Percentiles rank a stretch among this genome's conserved stretches.
Evolutionary conservation across 2,329 filamentous ascomycete genomes (phyloP).

Genomic region (Colletotrichum siamense): DNA sequence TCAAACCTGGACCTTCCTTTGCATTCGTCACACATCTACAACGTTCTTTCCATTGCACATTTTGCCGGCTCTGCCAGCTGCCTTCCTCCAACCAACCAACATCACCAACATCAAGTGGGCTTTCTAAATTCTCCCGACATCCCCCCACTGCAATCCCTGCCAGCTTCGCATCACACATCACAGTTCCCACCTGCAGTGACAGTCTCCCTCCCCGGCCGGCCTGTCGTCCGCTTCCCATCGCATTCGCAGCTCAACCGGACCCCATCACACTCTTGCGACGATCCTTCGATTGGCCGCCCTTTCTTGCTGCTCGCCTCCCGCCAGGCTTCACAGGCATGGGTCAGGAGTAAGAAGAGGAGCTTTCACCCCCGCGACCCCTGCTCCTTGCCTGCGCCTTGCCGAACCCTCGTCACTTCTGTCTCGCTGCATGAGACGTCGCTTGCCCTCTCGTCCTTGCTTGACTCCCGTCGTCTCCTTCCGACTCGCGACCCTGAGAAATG

Average conservation of each 20-base stretch:
- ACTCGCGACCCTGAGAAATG: slow-evolving; percentile 6
- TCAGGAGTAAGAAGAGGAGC: neutral
- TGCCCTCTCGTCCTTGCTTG: neutral
- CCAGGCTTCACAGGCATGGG: neutral
- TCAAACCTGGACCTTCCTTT: neutral
- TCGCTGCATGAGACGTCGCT: slow-evolving; percentile 8
- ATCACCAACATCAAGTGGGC: neutral
- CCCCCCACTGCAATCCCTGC: neutral
- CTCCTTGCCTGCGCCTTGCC: slow-evolving; percentile 1
- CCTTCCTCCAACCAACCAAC: neutral
- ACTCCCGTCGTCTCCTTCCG: neutral
- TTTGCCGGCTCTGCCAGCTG: neutral
- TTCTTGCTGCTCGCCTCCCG: neutral
- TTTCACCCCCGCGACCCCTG: neutral
- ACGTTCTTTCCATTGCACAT: neutral
- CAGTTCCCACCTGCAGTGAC: neutral
- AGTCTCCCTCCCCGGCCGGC: neutral
- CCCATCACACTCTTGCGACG: neutral
- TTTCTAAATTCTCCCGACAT: neutral
- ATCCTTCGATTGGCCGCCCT: neutral
- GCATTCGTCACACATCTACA: neutral
- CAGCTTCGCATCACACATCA: neutral
- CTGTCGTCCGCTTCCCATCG: neutral
- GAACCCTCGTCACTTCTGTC: slow-evolving; percentile 10
- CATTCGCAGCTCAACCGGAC: neutral